Evolutionary conservation across 495 filamentous ascomycete species (phyloP).

Genomic region (Trichoderma erinaceum): DNA sequence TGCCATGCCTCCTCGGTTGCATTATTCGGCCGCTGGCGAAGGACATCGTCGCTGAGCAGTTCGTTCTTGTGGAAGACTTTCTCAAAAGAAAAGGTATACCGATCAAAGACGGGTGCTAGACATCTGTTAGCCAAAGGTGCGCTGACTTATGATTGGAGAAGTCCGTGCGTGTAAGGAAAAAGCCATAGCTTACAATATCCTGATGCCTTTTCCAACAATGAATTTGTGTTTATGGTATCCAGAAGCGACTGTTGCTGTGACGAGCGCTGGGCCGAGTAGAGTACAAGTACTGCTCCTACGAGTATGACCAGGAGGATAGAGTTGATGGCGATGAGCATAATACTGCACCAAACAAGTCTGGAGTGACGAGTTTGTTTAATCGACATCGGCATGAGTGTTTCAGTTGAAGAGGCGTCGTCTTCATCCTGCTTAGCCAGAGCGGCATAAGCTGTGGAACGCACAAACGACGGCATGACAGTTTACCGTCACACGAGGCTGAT

Average conservation of each 20-base stretch:
- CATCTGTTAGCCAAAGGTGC: background rate
- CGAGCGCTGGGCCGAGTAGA: background rate
- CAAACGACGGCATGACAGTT: slow-evolving; percentile 3
- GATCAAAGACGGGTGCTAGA: background rate
- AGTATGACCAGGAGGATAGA: background rate
- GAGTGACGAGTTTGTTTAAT: background rate
- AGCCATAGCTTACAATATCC: background rate
- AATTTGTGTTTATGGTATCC: background rate
- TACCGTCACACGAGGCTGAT: background rate
- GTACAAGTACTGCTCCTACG: background rate
- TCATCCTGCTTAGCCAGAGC: background rate
- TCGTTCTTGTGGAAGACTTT: background rate
- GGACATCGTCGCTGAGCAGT: background rate
- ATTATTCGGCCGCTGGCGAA: background rate
- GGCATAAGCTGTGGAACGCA: background rate
- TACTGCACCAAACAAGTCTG: background rate
- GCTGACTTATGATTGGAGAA: too few species aligned
- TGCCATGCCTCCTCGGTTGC: background rate
- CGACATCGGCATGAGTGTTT: background rate
- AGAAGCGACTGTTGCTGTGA: background rate
- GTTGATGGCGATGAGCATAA: background rate
- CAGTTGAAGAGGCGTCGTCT: background rate
- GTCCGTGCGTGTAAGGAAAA: too few species aligned
- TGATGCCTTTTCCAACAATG: background rate
- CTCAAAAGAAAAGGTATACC: background rate